These are phyloP conservation scores for Henckelia pumila DNA, from an alignment of 257 asterid species.

Conservation along the genomic window DNA sequence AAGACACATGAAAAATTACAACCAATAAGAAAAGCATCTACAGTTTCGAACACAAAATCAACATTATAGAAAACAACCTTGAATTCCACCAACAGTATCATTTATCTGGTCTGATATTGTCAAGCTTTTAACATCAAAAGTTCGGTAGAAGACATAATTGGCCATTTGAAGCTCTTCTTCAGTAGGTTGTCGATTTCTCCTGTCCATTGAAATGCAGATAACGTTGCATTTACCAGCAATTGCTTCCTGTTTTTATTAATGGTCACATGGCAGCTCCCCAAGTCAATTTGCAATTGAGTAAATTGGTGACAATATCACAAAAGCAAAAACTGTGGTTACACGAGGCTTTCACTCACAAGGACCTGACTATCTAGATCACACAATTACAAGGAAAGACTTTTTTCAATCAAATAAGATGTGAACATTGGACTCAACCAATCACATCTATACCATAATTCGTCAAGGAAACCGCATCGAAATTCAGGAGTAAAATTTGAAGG, in stretches of 20 bases:
- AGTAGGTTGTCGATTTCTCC: conserved; percentile 80
- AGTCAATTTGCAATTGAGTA: conserved; percentile 21
- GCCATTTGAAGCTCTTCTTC: conserved; percentile 61
- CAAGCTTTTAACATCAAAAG: conserved; percentile 64
- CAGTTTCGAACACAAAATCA: conserved; percentile 14
- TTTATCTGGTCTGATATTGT: conserved; percentile 49
- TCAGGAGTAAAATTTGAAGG: neutral
- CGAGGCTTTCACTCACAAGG: too few relatives aligned
- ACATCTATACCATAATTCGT: conserved; percentile 1
- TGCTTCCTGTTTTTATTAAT: conserved; percentile 59
- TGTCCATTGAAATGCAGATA: conserved; percentile 68
- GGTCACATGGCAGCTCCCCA: neutral
- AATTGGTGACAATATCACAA: conserved; percentile 9
- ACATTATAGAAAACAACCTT: conserved; percentile 36
- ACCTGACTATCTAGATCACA: neutral
- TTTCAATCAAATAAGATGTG: neutral
- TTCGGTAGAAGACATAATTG: conserved; percentile 66
- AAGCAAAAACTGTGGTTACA: too few relatives aligned
- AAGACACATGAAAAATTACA: conserved; percentile 10
- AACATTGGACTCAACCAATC: neutral
- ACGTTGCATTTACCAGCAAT: conserved; percentile 88
- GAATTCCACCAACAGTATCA: conserved; percentile 70
- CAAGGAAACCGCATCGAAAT: neutral
- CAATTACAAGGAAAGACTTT: neutral
- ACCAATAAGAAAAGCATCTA: conserved; percentile 21